Conservation (phyloP, 441 rosid species). For the Flueggea neowawraea region DNA sequence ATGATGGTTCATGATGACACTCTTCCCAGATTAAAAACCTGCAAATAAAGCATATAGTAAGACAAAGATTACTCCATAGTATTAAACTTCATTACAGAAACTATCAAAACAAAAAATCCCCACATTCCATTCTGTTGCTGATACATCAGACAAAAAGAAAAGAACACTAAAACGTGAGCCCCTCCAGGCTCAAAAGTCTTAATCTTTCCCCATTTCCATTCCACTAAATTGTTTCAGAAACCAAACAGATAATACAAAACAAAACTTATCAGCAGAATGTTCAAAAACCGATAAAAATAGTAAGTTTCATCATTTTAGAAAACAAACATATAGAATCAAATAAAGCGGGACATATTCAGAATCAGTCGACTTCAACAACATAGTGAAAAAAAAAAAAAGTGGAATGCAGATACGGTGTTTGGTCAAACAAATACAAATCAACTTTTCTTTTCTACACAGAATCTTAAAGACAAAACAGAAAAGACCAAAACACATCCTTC, state of each 20-base stretch:
- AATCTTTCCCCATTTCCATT: not conserved
- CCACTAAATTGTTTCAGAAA: not conserved
- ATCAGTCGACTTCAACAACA: slow-evolving; percentile 19
- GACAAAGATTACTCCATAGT: not conserved
- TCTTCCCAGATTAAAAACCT: slow-evolving; percentile 68
- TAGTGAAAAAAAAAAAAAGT: slow-evolving; percentile 6
- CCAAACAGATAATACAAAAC: not conserved
- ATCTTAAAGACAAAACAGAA: slow-evolving; percentile 63
- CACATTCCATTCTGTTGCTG: not conserved
- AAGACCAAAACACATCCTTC: slow-evolving; percentile 52
- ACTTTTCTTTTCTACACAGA: slow-evolving; percentile 34
- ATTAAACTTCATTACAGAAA: not conserved
- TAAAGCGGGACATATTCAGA: slow-evolving; percentile 20
- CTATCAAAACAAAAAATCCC: not conserved
- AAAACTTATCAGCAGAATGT: not conserved
- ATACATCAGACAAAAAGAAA: not conserved
- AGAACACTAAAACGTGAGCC: not conserved
- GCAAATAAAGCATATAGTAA: not conserved
- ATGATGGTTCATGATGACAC: slow-evolving; percentile 43
- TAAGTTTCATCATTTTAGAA: not conserved
- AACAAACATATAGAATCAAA: slow-evolving; percentile 15
- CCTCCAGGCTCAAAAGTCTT: not conserved
- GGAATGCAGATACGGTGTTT: slow-evolving; percentile 24
- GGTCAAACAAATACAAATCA: slow-evolving; percentile 37
- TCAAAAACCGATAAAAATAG: not conserved